Evolutionary conservation across 1,284 basidiomycete species (phyloP), one percentile per base, ranked within the genome.

Genomic region (Farysia itapuensis): DNA sequence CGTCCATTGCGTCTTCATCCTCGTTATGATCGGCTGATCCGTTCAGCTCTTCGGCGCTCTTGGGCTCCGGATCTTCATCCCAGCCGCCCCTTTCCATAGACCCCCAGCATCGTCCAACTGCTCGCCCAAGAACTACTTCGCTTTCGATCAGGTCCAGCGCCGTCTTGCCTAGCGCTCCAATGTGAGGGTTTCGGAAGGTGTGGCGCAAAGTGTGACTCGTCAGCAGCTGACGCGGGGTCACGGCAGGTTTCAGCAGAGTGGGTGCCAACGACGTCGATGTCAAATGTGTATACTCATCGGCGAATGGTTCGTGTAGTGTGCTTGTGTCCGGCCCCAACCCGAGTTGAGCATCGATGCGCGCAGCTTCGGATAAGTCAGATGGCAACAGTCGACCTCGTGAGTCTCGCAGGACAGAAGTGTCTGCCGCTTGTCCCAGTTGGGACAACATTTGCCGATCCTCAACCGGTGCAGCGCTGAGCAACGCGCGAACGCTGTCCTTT

Each of bases 111-210:
- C 71, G 54, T 6, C 72, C 72, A 4, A 76, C 48, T 1, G 71
- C 69, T 13, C 68, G 56, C 2, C 61, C 54, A n/a, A 76, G 59
- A 5, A 60, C 54, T 16, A 64, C 58, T 37, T 76, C 74, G 39
- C 71, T 74, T 37, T 75, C 74, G 25, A 66, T 49, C 28, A 76
- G 44, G 31, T 76, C 73, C n/a, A 75, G 49, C 5, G 74, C 73
- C 19, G 74, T 75, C 47, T 72, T 70, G 43, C 64, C 64, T 4
- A 76, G 47, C 2, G 73, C 70, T 4, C 58, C 63, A 28, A 76
- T 67, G 56, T 76, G 74, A 19, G 72, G 70, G 35, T 76, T 75
- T 24, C 65, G 53, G 48, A 76, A 76, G 5, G 65, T 75, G 39
- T 75, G 74, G 15, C 63, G 63, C 21, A 76, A 61, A 19, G 72